Conservation (phyloP, 169 alveolate genomes). For the Cyclospora cayetanensis region DNA sequence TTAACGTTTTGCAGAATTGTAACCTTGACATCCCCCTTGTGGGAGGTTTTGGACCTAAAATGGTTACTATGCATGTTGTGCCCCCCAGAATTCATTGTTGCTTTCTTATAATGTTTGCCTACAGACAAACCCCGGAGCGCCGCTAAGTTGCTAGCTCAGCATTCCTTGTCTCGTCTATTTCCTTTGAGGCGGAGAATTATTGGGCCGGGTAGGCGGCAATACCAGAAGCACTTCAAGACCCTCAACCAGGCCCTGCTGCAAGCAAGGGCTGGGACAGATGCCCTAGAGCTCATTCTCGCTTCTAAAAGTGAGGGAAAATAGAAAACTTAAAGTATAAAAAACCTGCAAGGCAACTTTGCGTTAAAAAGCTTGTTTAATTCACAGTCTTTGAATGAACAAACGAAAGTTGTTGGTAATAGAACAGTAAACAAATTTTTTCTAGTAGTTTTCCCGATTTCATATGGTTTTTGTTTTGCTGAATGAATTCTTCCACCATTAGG, state of each 20-base stretch:
- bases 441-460: no score
- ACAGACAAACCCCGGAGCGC: conserved; percentile 29
- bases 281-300: conserved; percentile 2
- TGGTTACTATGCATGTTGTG: no score
- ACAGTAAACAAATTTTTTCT: neutral
- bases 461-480: no score
- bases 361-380: neutral
- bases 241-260: conserved; percentile 28
- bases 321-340: neutral
- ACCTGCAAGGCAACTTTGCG: neutral
- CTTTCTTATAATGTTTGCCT: no score
- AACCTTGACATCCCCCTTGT: no score
- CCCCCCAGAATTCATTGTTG: no score
- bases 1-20: no score
- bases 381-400: neutral
- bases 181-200: neutral
- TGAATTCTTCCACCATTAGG: no score
- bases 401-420: neutral
- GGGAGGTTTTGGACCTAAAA: no score
- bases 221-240: neutral
- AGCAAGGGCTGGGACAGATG: neutral
- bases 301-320: conserved; percentile 1
- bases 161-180: neutral
- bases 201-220: neutral
- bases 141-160: neutral